Base-by-base conservation (phyloP, 148 eudicot species). In the Spergularia bocconei region DNA sequence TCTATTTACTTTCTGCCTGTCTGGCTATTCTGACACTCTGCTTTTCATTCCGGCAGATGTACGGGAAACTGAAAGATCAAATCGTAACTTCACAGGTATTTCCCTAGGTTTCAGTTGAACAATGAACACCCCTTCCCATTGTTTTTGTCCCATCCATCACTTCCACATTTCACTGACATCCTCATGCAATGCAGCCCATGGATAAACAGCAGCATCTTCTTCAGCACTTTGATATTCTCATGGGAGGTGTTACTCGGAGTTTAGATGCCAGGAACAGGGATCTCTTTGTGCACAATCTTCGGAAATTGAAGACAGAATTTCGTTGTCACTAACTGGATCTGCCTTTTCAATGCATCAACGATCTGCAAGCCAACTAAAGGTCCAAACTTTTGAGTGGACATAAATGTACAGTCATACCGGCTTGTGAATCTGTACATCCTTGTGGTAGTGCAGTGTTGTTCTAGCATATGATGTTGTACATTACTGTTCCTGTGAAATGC, bases 191-290 rank as follows among this genome's bases (percentile, higher is more conserved):
- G 58, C 88, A 89, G 93, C 83, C 88, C 8, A 23, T 72, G 75
- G 85, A 84, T 70, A 86, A 81, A 48, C 93, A 85, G 48, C 87
- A 80, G 70, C 87, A 78, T 5, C 80, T 84, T 60, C 83, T 81
- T 16, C 74, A 75, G 63, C 82, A 85, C 77, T 87, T 89, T 71
- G 89, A 89, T 75, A 79, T 68, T 33, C 89, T 87, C 36, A 89
- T 89, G 90, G 84, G 65, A 67, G 86, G 81, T 56, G 78, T 89
- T 4, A 73, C 84, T 48, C 80, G 82, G 57, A 77, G 79, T 62
- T 75, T 89, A 29, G 93, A 86, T 20, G 11, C 83, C 13, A 78
- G 55, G 78, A 89, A 85, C 79, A 79, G 89, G 82, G 90, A 87
- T 56, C 85, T 68, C 79, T 87, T 89, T 69, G 81, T 82, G 19